Base-by-base conservation (phyloP, 768 basidiomycete species). In the Tubosaeta sp. region DNA sequence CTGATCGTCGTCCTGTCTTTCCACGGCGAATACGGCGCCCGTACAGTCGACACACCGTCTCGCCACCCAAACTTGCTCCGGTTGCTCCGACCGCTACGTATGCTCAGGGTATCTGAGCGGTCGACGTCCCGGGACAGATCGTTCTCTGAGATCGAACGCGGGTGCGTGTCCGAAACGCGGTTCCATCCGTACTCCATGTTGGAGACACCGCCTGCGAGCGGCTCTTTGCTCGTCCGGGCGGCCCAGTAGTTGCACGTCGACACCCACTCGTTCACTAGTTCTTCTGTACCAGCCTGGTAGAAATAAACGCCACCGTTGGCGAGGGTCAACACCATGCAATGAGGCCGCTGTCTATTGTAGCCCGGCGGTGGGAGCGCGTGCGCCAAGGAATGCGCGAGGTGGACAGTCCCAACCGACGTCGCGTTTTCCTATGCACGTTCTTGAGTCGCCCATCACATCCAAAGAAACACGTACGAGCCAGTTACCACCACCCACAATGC, bases 111-210 rank as follows among this genome's bases (percentile, higher is more conserved):
- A 67, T 91, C 91, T 22, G 78, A 64, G 12, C 63, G 68, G 51
- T 76, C 76, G 49, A 86, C 77, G 9, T 66, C 65, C n/a, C 78
- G 76, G 11, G 73, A 47, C 14, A 77, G 65, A 44, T 83, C 83
- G 48, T 77, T 76, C 49, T 88, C 84, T 19, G 86, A 84, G 22
- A 72, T 66, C 11, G 84, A 78, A 6, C 79, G 78, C 1, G 70
- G 72, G 51, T 81, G 80, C 37, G 75, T 59, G 53, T 86, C 86
- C 25, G 75, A 60, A 8, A 92, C 78, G 17, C 91, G 80, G 67
- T 84, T 95, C 97, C 97, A 99, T 9, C 97, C 97, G 65, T 98
- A 97, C 69, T 99, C 97, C 90, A 98, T 95, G 72, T 98, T 99
- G 45, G 92, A 94, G 8, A 99, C 95, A 22, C 97, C 97, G 5